A percentile compares a stretch with the other conserved stretches of the same genome.
phyloP scores from a whole-genome alignment of 768 basidiomycete species.

The Neoboletus brunneissimus region DNA sequence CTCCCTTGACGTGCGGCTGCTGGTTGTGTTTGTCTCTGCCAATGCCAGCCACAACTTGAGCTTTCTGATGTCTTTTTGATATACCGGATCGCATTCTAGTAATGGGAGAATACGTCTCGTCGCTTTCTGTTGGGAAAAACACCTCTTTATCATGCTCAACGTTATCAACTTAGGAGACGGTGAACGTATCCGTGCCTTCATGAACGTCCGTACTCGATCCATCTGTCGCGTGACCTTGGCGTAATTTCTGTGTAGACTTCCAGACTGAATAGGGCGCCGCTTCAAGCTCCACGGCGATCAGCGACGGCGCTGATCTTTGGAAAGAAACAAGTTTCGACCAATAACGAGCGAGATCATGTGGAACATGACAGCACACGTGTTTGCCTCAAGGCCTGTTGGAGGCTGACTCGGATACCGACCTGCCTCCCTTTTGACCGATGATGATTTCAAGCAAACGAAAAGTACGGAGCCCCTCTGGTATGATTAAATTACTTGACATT shows the following conservation, averaged over 20 bases:
- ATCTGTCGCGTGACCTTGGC: background rate
- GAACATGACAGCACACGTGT: constrained; percentile 13
- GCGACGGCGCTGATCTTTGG: background rate
- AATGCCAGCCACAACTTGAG: constrained; percentile 1
- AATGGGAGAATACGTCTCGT: background rate
- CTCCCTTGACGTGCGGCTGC: background rate
- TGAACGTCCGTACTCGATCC: no score
- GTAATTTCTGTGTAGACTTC: background rate
- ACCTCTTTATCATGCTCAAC: background rate
- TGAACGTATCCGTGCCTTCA: background rate
- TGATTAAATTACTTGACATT: background rate
- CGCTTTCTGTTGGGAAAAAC: background rate
- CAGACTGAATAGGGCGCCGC: background rate
- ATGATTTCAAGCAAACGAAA: background rate
- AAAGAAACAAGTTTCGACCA: background rate
- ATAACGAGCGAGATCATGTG: background rate
- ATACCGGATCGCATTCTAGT: background rate
- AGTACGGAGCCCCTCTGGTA: background rate
- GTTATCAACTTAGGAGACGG: background rate
- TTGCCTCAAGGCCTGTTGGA: constrained; percentile 15
- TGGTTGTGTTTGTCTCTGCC: constrained; percentile 11
- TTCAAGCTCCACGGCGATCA: constrained; percentile 11
- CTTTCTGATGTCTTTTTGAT: background rate
- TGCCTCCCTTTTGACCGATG: constrained; percentile 3
- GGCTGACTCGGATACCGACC: background rate